Evolutionary conservation across 169 alveolate genomes (phyloP).

Genomic region (Plasmodium malariae): DNA sequence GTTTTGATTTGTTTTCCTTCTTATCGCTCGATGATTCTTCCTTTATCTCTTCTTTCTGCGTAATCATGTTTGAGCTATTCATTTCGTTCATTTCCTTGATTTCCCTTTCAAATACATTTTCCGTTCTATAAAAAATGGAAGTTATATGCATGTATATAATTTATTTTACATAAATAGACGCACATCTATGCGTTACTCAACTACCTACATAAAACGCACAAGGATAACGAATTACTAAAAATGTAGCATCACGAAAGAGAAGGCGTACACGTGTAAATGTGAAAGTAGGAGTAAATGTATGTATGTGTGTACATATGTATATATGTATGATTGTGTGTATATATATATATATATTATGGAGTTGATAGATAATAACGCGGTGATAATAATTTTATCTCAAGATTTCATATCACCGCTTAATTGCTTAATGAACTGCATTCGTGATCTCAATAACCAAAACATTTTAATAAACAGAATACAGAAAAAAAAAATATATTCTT

Average conservation of each 20-base stretch:
- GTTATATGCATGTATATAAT: not conserved
- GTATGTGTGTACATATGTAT: not conserved
- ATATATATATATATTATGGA: not conserved
- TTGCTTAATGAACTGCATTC: too few relatives aligned
- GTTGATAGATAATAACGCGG: too few relatives aligned
- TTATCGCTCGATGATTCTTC: not conserved
- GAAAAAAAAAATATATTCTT: too few relatives aligned
- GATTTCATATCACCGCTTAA: too few relatives aligned
- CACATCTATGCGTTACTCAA: too few relatives aligned
- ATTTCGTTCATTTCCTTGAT: constrained; percentile 48
- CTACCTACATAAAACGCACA: too few relatives aligned
- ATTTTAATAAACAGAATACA: too few relatives aligned
- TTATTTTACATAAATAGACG: not conserved
- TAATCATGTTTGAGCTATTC: constrained; percentile 25
- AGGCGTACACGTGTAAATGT: not conserved
- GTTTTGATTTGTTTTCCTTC: constrained; percentile 8
- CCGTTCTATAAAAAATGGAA: constrained; percentile 43
- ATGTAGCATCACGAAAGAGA: too few relatives aligned
- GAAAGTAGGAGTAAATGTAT: not conserved
- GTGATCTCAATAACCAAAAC: too few relatives aligned
- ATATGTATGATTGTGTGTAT: too few relatives aligned
- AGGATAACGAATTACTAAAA: too few relatives aligned
- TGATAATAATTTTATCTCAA: too few relatives aligned
- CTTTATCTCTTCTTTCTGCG: not conserved
- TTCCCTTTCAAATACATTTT: constrained; percentile 62